These are phyloP conservation scores for Saccharomyces hybrid DNA, from an alignment of 1,139 yeast genomes.

Conservation along the genomic window DNA sequence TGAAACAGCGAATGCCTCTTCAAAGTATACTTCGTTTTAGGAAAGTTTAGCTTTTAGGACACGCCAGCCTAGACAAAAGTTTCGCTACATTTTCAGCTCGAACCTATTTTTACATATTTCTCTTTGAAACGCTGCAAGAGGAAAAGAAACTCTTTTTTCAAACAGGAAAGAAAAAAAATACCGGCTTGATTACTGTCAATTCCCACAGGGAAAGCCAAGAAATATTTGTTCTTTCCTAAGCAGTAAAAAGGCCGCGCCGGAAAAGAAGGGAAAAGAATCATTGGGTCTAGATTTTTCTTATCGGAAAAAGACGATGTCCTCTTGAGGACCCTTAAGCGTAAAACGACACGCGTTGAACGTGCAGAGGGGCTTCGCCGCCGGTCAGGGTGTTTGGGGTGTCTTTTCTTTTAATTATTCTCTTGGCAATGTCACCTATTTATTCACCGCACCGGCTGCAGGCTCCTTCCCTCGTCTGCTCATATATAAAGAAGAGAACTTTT, in stretches of 20 bases:
- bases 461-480: not conserved
- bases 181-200: not conserved
- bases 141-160: not conserved
- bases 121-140: not conserved
- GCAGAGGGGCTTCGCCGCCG: conserved; percentile 2
- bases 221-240: not conserved
- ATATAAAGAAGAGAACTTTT: not conserved
- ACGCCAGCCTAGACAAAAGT: not conserved
- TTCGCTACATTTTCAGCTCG: not conserved
- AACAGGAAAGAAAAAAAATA: not conserved
- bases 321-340: conserved; percentile 1
- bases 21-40: not conserved
- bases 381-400: conserved; percentile 1
- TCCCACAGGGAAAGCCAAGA: not conserved
- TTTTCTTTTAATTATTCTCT: not conserved
- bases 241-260: conserved; percentile 1
- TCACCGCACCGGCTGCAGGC: not conserved
- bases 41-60: not conserved
- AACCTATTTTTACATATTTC: not conserved
- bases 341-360: not conserved
- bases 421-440: not conserved
- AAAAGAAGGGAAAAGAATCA: not conserved
- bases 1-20: not conserved
- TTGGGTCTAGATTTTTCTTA: conserved; percentile 1
- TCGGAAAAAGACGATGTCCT: not conserved